Conservation (phyloP, 257 asterid species). For the Cinchona pubescens region DNA sequence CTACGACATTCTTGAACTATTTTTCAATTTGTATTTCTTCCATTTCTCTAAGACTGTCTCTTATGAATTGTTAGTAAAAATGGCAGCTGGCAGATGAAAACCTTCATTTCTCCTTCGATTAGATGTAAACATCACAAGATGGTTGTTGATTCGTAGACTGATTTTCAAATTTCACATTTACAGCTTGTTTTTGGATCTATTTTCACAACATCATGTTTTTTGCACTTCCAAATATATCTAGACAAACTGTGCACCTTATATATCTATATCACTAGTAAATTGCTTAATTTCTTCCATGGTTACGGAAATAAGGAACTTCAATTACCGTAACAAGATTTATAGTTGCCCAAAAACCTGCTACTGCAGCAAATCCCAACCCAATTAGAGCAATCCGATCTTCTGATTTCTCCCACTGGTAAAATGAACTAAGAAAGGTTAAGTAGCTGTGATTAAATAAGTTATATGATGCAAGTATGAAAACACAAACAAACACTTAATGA, state of each 20-base stretch:
- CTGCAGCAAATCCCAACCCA: slow-evolving; percentile 85
- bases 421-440: neutral
- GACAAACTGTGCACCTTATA: neutral
- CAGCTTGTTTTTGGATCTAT: too few relatives aligned
- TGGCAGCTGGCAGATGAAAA: too few relatives aligned
- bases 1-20: neutral
- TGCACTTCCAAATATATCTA: neutral
- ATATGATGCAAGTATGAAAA: slow-evolving; percentile 4
- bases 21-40: neutral
- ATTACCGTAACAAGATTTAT: slow-evolving; percentile 61
- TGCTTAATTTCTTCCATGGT: neutral
- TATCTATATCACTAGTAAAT: neutral
- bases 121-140: neutral
- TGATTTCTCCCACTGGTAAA: slow-evolving; percentile 78
- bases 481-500: neutral
- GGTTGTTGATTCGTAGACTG: neutral
- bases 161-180: too few relatives aligned
- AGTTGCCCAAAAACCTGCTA: slow-evolving; percentile 79
- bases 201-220: too few relatives aligned
- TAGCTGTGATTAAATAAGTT: neutral
- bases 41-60: neutral
- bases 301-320: slow-evolving; percentile 11
- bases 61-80: neutral
- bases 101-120: neutral
- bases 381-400: slow-evolving; percentile 83